phyloP scores from a whole-genome alignment of 768 basidiomycete species.

The Boletales sp. region DNA sequence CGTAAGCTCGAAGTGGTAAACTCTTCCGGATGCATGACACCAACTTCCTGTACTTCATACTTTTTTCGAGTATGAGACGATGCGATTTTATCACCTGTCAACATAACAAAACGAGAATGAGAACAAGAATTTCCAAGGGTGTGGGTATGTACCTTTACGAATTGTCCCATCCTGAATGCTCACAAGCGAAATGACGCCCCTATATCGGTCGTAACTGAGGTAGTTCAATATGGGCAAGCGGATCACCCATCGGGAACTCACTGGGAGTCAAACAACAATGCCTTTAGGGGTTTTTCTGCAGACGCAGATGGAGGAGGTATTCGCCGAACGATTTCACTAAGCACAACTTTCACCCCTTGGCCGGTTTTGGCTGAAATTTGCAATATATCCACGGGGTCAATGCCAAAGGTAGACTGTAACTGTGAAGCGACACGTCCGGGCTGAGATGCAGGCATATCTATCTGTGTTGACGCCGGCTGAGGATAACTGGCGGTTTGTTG shows the following conservation, averaged over 20 bases:
- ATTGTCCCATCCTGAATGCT: slow-evolving; percentile 78
- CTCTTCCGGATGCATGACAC: slow-evolving; percentile 89
- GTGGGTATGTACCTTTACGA: slow-evolving; percentile 58
- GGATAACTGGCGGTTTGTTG: background rate
- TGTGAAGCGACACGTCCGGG: slow-evolving; percentile 78
- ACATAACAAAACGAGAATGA: background rate
- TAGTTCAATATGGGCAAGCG: slow-evolving; percentile 7
- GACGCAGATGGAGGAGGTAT: slow-evolving; percentile 77
- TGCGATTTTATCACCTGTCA: slow-evolving; percentile 80
- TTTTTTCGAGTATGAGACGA: slow-evolving; percentile 83
- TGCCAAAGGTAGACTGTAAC: slow-evolving; percentile 78
- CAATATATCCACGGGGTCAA: slow-evolving; percentile 70
- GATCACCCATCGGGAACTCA: slow-evolving; percentile 35
- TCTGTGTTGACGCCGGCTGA: slow-evolving; percentile 41
- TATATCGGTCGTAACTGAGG: slow-evolving; percentile 85
- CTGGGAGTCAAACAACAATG: slow-evolving; percentile 92
- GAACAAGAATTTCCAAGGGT: background rate
- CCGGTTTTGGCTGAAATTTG: slow-evolving; percentile 93
- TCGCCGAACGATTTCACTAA: slow-evolving; percentile 76
- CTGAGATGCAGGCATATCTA: slow-evolving; percentile 88
- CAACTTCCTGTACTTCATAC: slow-evolving; percentile 87
- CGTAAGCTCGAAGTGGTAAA: slow-evolving; percentile 62
- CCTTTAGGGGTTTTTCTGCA: slow-evolving; percentile 59
- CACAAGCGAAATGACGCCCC: slow-evolving; percentile 92
- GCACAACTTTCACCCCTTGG: slow-evolving; percentile 69